Conservation (phyloP, 768 basidiomycete genomes). For the Fomitopsis serialis region DNA sequence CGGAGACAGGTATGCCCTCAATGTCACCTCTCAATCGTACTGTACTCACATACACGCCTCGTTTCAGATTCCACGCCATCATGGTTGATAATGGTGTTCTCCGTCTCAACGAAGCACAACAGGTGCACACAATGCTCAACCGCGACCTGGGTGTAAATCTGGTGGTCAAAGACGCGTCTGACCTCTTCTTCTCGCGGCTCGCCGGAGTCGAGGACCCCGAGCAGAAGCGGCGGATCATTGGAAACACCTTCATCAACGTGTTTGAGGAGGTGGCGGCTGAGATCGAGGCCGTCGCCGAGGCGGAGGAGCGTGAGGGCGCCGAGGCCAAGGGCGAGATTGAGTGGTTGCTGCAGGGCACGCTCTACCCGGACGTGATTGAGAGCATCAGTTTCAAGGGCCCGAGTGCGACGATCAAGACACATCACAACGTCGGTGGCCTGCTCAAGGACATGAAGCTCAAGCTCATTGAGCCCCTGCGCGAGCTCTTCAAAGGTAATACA, state of each 20-base stretch:
- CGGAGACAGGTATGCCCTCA: constrained; percentile 70
- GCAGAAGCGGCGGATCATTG: constrained; percentile 95
- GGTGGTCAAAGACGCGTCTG: constrained; percentile 93
- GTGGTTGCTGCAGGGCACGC: constrained; percentile 95
- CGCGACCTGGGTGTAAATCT: constrained; percentile 93
- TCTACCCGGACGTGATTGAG: constrained; percentile 99
- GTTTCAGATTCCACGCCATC: constrained; percentile 89
- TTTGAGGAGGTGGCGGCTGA: constrained; percentile 93
- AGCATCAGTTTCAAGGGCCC: constrained; percentile 99
- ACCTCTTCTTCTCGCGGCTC: constrained; percentile 85
- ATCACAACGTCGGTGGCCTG: constrained; percentile 97
- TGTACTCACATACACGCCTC: too few relatives aligned
- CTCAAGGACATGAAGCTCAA: constrained; percentile 98
- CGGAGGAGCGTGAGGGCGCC: constrained; percentile 61
- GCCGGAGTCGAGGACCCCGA: constrained; percentile 94
- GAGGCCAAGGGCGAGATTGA: constrained; percentile 88
- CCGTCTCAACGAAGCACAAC: constrained; percentile 82
- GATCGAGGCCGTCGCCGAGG: constrained; percentile 77
- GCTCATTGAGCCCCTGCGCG: constrained; percentile 93
- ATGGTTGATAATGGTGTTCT: constrained; percentile 99
- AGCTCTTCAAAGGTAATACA: constrained; percentile 89
- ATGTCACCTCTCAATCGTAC: not conserved
- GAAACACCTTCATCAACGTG: constrained; percentile 97
- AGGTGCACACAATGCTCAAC: constrained; percentile 92
- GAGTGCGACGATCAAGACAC: constrained; percentile 98